Conservation (phyloP, 495 filamentous ascomycete genomes). For the Podospora pseudoanserina region DNA sequence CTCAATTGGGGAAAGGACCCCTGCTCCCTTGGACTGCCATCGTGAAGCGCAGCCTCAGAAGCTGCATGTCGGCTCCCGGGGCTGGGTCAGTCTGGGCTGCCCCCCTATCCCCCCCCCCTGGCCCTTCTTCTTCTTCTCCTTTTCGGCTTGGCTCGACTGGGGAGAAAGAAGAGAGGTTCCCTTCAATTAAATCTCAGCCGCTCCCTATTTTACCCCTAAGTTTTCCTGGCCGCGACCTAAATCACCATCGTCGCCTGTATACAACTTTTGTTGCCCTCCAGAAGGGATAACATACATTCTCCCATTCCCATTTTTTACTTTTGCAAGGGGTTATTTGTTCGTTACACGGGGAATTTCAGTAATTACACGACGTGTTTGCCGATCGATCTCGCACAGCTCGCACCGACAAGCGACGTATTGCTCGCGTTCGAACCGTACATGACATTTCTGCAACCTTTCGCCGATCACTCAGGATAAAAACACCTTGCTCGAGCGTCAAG, state of each 20-base stretch:
- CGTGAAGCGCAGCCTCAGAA: conserved; percentile 15
- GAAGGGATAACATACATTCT: not conserved
- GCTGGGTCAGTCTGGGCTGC: conserved; percentile 2
- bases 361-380: not conserved
- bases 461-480: not conserved
- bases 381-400: not conserved
- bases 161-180: not conserved
- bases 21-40: conserved; percentile 6
- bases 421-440: not conserved
- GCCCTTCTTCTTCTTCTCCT: not conserved
- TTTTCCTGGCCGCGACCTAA: not conserved
- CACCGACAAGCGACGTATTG: not conserved
- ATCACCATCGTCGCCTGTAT: not conserved
- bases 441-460: not conserved
- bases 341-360: not conserved
- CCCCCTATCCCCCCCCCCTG: not conserved
- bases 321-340: not conserved
- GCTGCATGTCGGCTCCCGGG: conserved; percentile 1
- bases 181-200: not conserved
- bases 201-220: not conserved
- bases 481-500: not conserved
- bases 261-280: not conserved
- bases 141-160: not conserved
- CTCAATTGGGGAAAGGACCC: conserved; percentile 8
- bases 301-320: not conserved